phyloP scores from a whole-genome alignment of 2,329 filamentous ascomycete genomes.

The Fusarium fujikuroi region DNA sequence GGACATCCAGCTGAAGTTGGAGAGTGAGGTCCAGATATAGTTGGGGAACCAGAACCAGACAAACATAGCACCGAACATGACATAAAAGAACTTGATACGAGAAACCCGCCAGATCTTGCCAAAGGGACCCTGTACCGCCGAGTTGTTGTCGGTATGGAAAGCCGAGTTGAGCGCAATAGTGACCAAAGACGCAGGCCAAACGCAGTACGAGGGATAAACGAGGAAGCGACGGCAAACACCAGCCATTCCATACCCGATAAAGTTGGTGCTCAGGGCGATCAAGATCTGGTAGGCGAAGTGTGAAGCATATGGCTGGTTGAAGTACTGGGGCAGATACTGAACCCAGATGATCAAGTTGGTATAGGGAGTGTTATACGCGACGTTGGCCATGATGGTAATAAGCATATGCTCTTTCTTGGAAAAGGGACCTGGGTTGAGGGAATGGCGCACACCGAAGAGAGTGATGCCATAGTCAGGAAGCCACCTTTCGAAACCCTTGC shows the following conservation, averaged over 20 bases:
- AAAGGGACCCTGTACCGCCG: conserved; percentile 55
- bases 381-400: conserved; percentile 71
- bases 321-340: conserved; percentile 63
- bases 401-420: conserved; percentile 71
- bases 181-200: conserved; percentile 67
- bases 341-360: conserved; percentile 67
- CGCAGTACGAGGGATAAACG: conserved; percentile 65
- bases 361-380: conserved; percentile 63
- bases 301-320: conserved; percentile 64
- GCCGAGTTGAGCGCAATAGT: conserved; percentile 65
- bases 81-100: conserved; percentile 62
- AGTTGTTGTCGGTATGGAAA: conserved; percentile 60
- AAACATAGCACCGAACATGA: conserved; percentile 64
- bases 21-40: conserved; percentile 63
- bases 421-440: conserved; percentile 66
- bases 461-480: conserved; percentile 63
- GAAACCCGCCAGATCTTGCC: conserved; percentile 58
- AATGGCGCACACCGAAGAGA: conserved; percentile 57
- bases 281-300: conserved; percentile 66
- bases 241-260: conserved; percentile 70
- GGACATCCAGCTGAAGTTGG: conserved; percentile 66
- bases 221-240: conserved; percentile 64
- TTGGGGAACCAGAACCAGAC: conserved; percentile 69
- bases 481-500: conserved; percentile 60
- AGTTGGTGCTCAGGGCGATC: conserved; percentile 65